phyloP scores from a whole-genome alignment of 2,329 filamentous ascomycete species.

The Monilinia fructigena region DNA sequence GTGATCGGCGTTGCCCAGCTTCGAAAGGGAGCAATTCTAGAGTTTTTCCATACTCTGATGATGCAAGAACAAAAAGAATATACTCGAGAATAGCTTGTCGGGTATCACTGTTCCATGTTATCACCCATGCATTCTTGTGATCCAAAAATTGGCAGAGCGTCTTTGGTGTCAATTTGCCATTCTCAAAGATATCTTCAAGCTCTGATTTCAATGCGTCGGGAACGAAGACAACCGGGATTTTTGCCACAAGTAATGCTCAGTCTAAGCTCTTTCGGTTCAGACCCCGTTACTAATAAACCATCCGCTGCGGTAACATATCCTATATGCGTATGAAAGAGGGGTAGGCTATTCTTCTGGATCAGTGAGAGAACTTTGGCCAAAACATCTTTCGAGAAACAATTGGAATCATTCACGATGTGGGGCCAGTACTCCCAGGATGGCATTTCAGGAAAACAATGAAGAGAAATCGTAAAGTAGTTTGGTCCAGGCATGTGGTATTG shows the following conservation, averaged over 20 bases:
- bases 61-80: conserved; percentile 24
- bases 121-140: conserved; percentile 8
- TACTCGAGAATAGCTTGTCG: conserved; percentile 31
- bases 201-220: conserved; percentile 26
- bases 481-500: conserved; percentile 36
- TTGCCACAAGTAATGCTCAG: conserved; percentile 32
- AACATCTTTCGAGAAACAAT: conserved; percentile 26
- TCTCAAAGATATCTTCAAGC: conserved; percentile 25
- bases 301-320: conserved; percentile 27
- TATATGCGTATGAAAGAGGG: conserved; percentile 30
- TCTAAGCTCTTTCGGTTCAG: conserved; percentile 24
- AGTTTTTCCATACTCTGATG: conserved; percentile 22
- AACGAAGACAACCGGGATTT: conserved; percentile 31
- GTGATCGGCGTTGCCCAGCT: conserved; percentile 30
- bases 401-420: conserved; percentile 14
- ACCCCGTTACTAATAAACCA: conserved; percentile 26
- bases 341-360: conserved; percentile 26
- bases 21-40: conserved; percentile 33
- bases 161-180: conserved; percentile 21
- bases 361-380: conserved; percentile 25
- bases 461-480: conserved; percentile 28
- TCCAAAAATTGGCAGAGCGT: conserved; percentile 27
- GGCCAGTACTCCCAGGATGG: conserved; percentile 31
- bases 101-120: conserved; percentile 21
- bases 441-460: conserved; percentile 16